These are phyloP conservation scores for Russula griseocarnosa DNA, from an alignment of 768 basidiomycete species.

Conservation along the genomic window DNA sequence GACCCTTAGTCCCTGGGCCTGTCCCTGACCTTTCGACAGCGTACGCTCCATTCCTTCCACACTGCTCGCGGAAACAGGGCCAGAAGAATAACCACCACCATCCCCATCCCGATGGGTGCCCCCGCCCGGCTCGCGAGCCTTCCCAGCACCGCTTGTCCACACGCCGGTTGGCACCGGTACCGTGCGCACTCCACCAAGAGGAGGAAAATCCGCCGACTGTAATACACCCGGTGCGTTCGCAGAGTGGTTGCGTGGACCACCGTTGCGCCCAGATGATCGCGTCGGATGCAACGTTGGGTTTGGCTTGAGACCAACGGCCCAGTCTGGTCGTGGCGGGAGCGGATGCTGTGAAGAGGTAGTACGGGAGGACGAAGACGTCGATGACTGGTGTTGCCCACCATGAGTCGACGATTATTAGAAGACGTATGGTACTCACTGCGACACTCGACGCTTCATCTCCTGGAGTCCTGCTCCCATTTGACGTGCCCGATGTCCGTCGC, in stretches of 20 bases:
- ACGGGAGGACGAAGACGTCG: slow-evolving; percentile 76
- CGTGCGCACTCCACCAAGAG: slow-evolving; percentile 33
- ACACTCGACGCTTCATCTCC: slow-evolving; percentile 75
- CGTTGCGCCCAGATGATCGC: slow-evolving; percentile 43
- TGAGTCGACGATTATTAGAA: neutral
- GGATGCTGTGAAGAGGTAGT: slow-evolving; percentile 73
- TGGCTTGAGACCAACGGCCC: slow-evolving; percentile 82
- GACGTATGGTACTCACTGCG: slow-evolving; percentile 43
- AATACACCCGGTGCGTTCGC: slow-evolving; percentile 39
- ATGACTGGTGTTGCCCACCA: slow-evolving; percentile 45
- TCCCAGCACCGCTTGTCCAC: slow-evolving; percentile 42
- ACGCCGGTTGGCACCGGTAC: slow-evolving; percentile 56
- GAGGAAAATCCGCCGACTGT: slow-evolving; percentile 37
- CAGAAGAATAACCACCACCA: neutral
- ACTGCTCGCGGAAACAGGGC: neutral
- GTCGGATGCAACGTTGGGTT: slow-evolving; percentile 61
- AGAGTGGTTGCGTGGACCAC: slow-evolving; percentile 43
- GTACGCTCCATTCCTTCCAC: slow-evolving; percentile 17
- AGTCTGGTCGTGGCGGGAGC: slow-evolving; percentile 78
- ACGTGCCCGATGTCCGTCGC: slow-evolving; percentile 48
- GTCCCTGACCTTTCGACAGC: slow-evolving; percentile 12
- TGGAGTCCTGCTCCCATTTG: slow-evolving; percentile 55
- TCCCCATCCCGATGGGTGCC: slow-evolving; percentile 7
- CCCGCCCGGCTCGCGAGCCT: slow-evolving; percentile 19
- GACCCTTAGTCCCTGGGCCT: neutral